Evolutionary conservation across 164 flowering plant species (phyloP), one percentile per base, ranked within the genome.

Genomic region (Nymphaea thermarum): DNA sequence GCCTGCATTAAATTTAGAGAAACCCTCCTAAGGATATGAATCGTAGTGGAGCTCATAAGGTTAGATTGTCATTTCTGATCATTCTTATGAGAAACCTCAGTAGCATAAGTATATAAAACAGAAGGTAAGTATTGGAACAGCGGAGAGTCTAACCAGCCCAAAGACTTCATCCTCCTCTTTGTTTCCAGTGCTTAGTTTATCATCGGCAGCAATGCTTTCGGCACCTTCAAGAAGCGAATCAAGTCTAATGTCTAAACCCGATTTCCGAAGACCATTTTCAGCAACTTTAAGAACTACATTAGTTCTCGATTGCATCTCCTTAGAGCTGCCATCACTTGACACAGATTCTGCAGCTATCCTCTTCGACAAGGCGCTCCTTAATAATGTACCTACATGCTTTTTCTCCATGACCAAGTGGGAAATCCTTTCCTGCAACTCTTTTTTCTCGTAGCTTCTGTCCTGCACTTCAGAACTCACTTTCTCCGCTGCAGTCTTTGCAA

Each of bases 371-470:
- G 94, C 91, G 80, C 93, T 84, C 80, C 96, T 86, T 41, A 93
- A 90, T 66, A 93, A 74, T 36, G 88, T 82, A 43, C 96, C 98
- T 70, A 93, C 85, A 66, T 93, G 93, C 66, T 84, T 88, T 80
- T 93, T 90, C 84, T 93, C 97, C 73, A 81, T 85, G 43, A 84
- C 76, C 71, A 90, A 78, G 65, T 75, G 84, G 68, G 77, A 73
- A 71, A 89, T 83, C 2, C 82, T 85, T 70, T 89, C 94, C 74
- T 87, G 83, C 67, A 86, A 78, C 57, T 77, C 71, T 77, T 83
- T 89, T 44, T 80, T 73, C 71, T 89, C 89, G 7, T 66, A 71
- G 63, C 36, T 73, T 68, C 78, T 86, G 70, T 82, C 87, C 65
- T 86, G 88, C 4, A 87, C 70, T 65, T 75, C 72, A 71, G 74